A percentile compares a stretch with the other conserved stretches of the same genome.
phyloP scores from a whole-genome alignment of 345 rosid species.

The Streptanthus diversifolius region DNA sequence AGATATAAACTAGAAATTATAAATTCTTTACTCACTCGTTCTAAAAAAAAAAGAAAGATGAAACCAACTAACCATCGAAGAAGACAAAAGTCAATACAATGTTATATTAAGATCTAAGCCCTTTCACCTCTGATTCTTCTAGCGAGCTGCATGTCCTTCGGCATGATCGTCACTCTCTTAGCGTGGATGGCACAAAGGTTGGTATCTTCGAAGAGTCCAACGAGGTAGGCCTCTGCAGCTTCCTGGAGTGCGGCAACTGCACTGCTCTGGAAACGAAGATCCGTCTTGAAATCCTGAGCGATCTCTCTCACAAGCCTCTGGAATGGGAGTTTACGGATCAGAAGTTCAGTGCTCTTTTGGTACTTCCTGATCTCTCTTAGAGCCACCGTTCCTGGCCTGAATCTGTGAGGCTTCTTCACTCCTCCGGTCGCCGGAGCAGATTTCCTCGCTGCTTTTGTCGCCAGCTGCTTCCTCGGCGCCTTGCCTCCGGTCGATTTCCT shows the following conservation, averaged over 20 bases:
- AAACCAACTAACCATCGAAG: neutral
- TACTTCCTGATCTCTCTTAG: constrained; percentile 55
- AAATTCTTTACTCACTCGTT: neutral
- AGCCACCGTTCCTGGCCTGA: constrained; percentile 64
- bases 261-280: constrained; percentile 59
- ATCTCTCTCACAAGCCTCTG: constrained; percentile 59
- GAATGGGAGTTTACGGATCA: constrained; percentile 56
- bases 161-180: constrained; percentile 64
- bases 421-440: constrained; percentile 69
- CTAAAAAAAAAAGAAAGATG: neutral
- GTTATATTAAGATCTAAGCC: constrained; percentile 27
- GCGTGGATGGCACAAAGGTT: constrained; percentile 63
- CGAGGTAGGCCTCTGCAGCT: constrained; percentile 57
- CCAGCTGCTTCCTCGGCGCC: constrained; percentile 62
- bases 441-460: constrained; percentile 60
- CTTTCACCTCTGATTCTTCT: constrained; percentile 60
- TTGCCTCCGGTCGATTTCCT: constrained; percentile 63
- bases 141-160: constrained; percentile 58
- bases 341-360: constrained; percentile 62
- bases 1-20: neutral
- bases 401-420: constrained; percentile 68
- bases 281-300: constrained; percentile 64
- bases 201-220: constrained; percentile 57
- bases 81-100: neutral
- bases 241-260: constrained; percentile 63